Conservation (phyloP, 306 rosid genomes). For the Corylus heterophylla region DNA sequence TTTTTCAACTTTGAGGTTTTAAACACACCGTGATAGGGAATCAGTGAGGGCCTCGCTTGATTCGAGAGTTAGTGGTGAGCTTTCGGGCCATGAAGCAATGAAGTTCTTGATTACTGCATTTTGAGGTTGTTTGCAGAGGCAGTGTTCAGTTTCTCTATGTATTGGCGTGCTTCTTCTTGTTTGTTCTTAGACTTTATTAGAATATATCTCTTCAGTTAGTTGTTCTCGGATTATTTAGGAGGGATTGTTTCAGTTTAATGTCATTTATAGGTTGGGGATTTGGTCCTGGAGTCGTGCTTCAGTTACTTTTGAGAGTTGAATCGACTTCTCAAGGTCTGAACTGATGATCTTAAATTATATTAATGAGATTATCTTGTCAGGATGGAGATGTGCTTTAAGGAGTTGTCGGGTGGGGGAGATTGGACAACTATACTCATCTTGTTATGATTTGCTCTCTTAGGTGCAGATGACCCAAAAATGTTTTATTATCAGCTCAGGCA, state of each 20-base stretch:
- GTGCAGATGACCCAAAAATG: not conserved
- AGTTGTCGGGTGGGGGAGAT: not conserved
- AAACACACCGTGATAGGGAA: not conserved
- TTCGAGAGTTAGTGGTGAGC: conserved; percentile 7
- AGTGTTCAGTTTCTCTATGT: conserved; percentile 10
- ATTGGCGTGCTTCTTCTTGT: conserved; percentile 2
- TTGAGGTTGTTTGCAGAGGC: conserved; percentile 21
- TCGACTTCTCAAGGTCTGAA: not conserved
- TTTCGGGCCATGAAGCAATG: not conserved
- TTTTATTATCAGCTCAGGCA: not conserved
- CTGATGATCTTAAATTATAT: not conserved
- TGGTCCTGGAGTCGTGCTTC: not conserved
- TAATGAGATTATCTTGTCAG: not conserved
- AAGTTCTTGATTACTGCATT: conserved; percentile 13
- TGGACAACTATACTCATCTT: not conserved
- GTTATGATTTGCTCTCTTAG: not conserved
- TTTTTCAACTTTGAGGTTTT: conserved; percentile 1
- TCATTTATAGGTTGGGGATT: not conserved
- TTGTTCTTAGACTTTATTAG: not conserved
- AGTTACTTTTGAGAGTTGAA: not conserved
- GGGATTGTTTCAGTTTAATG: not conserved
- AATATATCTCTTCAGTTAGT: not conserved
- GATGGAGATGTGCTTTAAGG: not conserved
- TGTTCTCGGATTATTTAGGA: not conserved
- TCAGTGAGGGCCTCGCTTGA: not conserved